Base-by-base conservation (phyloP, 352 stramenopile species). In the Pythium vanterpoolii region DNA sequence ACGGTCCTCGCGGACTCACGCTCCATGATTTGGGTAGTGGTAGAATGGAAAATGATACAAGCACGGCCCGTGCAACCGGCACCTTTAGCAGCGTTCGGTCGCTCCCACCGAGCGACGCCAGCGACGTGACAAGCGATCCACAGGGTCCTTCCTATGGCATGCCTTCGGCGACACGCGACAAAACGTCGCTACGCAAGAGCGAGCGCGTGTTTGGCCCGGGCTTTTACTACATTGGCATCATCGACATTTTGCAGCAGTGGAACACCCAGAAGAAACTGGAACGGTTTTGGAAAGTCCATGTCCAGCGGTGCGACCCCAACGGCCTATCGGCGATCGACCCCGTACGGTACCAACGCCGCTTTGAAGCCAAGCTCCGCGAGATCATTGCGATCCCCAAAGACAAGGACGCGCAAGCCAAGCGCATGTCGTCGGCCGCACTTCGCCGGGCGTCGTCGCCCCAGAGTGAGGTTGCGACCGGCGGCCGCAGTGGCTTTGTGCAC, bases 181-280 rank as follows among this genome's bases (percentile, higher is more conserved):
- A 77, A 63, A 67, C 66, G 21, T 78, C 79, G 8, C 79, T 94
- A 68, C 77, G 80, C 21, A 81, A 87, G 42, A 92, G 81, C 56
- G 82, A 89, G 60, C 76, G 79, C 9, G 76, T 95, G 31, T 90
- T 92, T 31, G 87, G 86, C 0, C 88, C 88, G 0, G 86, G 81
- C 13, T 89, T 88, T 55, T 97, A 96, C 69, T 95, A 95, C 66
- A 75, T 97, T 2, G 89, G 89, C 13, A 74, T 97, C 28, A 97
- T 97, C 55, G 89, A 97, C 64, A 96, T 97, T 43, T 46, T 97
- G 38, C 89, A 97, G 69, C 87, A 83, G 44, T 97, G 84, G 84
- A 96, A 83, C 28, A 70, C 86, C 14, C 62, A 92, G 49, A 97
- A 97, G 55, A 63, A 71, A 24, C 44, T 90, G 5, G 89, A 97